Conservation (phyloP, 495 filamentous ascomycete genomes). For the Collariella sp. region DNA sequence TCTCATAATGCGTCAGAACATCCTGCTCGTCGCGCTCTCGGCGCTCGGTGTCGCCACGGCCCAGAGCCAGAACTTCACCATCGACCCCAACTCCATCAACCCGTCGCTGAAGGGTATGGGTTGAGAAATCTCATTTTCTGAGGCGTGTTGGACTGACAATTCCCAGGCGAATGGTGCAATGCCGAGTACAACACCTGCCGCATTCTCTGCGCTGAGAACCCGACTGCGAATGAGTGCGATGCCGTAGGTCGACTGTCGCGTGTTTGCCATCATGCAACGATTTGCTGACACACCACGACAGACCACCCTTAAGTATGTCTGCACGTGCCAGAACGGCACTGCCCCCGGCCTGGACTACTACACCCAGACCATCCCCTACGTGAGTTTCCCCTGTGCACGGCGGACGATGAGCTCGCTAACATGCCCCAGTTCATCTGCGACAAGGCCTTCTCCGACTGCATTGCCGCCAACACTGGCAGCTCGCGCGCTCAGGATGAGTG, state of each 20-base stretch:
- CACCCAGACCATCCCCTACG: constrained; percentile 29
- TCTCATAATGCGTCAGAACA: constrained; percentile 25
- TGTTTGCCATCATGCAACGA: background rate
- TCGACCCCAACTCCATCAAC: constrained; percentile 20
- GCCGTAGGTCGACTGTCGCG: constrained; percentile 16
- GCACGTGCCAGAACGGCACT: constrained; percentile 27
- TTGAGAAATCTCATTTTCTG: background rate
- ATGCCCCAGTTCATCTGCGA: constrained; percentile 26
- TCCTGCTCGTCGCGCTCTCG: constrained; percentile 26
- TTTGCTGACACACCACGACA: constrained; percentile 13
- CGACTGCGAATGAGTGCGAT: constrained; percentile 22
- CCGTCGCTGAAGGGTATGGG: constrained; percentile 14
- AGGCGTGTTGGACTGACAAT: background rate
- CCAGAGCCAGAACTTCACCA: constrained; percentile 28
- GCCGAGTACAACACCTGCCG: constrained; percentile 30
- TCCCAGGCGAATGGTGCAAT: constrained; percentile 27
- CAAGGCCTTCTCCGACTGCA: constrained; percentile 26
- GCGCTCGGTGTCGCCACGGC: constrained; percentile 22
- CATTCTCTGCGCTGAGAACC: constrained; percentile 21
- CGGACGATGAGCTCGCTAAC: background rate
- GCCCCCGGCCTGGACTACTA: constrained; percentile 33
- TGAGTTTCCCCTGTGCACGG: constrained; percentile 9
- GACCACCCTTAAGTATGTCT: constrained; percentile 23
- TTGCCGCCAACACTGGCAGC: constrained; percentile 17
- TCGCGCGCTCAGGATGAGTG: constrained; percentile 24